phyloP scores from a whole-genome alignment of 1,284 basidiomycete species.

The Golubevia pallescens region DNA sequence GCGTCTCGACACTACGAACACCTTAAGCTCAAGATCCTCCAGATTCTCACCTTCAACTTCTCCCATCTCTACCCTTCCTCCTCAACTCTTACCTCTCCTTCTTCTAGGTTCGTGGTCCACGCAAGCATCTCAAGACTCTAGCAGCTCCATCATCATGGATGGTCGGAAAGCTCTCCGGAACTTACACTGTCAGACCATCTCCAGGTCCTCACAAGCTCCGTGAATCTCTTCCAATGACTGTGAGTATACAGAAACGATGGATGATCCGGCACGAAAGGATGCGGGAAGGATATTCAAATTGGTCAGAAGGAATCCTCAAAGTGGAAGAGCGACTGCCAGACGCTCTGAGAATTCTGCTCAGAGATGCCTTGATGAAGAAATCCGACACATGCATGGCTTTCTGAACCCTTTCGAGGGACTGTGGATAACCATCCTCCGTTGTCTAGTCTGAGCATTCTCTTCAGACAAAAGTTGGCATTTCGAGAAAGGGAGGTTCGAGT shows the following conservation, averaged over 20 bases:
- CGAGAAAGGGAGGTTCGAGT: neutral
- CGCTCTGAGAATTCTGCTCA: no score
- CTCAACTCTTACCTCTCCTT: no score
- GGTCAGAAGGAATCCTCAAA: no score
- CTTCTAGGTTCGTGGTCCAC: slow-evolving; percentile 77
- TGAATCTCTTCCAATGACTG: slow-evolving; percentile 77
- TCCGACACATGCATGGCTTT: slow-evolving; percentile 23
- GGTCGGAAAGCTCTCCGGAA: slow-evolving; percentile 98
- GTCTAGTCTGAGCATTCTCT: neutral
- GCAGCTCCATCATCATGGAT: slow-evolving; percentile 98
- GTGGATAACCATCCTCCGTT: neutral
- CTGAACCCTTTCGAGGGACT: neutral
- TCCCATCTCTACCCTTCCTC: no score
- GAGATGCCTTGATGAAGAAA: no score
- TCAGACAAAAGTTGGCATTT: neutral
- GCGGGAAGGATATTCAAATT: no score
- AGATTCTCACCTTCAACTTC: no score
- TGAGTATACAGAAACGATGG: no score
- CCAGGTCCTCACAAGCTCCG: slow-evolving; percentile 99
- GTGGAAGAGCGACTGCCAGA: no score
- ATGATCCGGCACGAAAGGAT: no score
- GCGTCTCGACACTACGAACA: no score
- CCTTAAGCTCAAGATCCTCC: no score
- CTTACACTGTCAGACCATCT: slow-evolving; percentile 95
- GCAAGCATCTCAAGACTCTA: slow-evolving; percentile 99